phyloP scores from a whole-genome alignment of 306 rosid genomes.

The Sechiopsis laciniata region DNA sequence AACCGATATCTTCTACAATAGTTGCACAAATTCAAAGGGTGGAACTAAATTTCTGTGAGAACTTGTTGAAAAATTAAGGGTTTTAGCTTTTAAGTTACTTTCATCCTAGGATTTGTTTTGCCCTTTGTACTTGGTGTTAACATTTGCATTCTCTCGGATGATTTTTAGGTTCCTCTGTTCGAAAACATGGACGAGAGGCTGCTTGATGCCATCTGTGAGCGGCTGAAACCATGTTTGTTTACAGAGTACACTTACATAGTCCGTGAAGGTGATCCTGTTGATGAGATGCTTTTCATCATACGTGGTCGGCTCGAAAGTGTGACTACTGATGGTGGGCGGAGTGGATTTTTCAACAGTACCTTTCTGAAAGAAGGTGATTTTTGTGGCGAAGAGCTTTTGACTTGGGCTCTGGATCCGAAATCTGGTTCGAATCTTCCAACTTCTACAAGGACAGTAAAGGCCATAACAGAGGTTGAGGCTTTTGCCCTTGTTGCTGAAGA shows the following conservation, averaged over 20 bases:
- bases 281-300: constrained; percentile 94
- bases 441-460: constrained; percentile 83
- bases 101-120: constrained; percentile 18
- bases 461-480: constrained; percentile 83
- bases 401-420: constrained; percentile 98
- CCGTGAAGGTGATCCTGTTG: constrained; percentile 97
- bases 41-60: not conserved
- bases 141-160: constrained; percentile 21
- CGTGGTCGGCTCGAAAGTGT: constrained; percentile 98
- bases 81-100: constrained; percentile 14
- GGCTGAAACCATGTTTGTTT: constrained; percentile 79
- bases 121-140: not conserved
- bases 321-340: constrained; percentile 95
- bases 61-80: not conserved
- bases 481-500: constrained; percentile 89
- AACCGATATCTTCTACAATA: not conserved
- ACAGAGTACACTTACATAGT: constrained; percentile 83
- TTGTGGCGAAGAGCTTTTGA: constrained; percentile 96
- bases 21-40: not conserved
- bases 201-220: constrained; percentile 96
- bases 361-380: constrained; percentile 78
- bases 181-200: constrained; percentile 94
- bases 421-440: constrained; percentile 91
- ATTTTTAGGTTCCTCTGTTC: constrained; percentile 78
- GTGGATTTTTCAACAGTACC: constrained; percentile 89